Base-by-base conservation (phyloP, 1,139 yeast species). In the Wickerhamiella pararugosa region DNA sequence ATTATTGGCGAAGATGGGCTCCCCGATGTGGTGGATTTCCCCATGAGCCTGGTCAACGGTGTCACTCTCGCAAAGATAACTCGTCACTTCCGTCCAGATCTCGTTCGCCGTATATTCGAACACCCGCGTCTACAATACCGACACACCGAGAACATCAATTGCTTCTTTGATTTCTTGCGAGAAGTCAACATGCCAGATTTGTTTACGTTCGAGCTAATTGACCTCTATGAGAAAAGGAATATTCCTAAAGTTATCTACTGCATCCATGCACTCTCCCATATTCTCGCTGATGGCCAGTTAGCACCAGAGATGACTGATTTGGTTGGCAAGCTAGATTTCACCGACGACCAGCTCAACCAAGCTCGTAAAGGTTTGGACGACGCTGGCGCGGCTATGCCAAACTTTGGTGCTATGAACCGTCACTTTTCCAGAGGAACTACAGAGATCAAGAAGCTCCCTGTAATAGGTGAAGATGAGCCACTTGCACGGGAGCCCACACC, bases 201-300 rank as follows among this genome's bases (percentile, higher is more conserved):
- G 42, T 90, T 87, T 57, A 70, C 84, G 38, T 90, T 90, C 57
- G 97, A 87, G 57, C 69, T 87, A 45, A 86, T 94, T 2, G 99
- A 90, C 61, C 67, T 90, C 36, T 92, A 86, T 60, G 97, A 90
- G 57, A 81, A 82, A 53, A 87, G 86, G 54, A 83, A 90, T 54
- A 73, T 87, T 25, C 97, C 98, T 21, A 87, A 84, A 56, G 97
- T 92, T 25, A 81, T 92, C 61, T 87, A 86, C 58, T 86, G 97
- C 53, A 65, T 90, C 35, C 96, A 90, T 62, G 95, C 96, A 1
- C 65, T 90, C 53, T 78, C 90, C 37, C 82, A 73, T 60, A 76
- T 76, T 63, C 69, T 78, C 52, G 73, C 74, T 59, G 55, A 64
- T 65, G 65, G 62, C 64, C 57, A 66, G 45, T 61, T 66, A 25